A percentile compares a stretch with the other conserved stretches of the same genome.
Conservation (phyloP, 2,329 filamentous ascomycete genomes). For the Diaporthe citrichinensis region DNA sequence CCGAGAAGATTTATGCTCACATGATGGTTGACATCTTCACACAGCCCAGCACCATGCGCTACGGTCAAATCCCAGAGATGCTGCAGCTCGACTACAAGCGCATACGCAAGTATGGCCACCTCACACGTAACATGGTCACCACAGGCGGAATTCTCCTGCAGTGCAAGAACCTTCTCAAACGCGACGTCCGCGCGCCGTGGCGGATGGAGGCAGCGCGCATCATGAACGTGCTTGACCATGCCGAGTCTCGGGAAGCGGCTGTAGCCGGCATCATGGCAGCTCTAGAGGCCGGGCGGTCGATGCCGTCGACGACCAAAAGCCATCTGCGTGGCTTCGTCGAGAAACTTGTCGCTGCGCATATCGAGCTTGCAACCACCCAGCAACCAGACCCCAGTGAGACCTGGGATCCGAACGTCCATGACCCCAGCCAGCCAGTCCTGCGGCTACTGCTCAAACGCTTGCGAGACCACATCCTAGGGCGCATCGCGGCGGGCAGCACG, state of each 20-base stretch:
- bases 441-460: constrained; percentile 78
- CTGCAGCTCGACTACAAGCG: constrained; percentile 78
- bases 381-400: constrained; percentile 36
- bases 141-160: constrained; percentile 82
- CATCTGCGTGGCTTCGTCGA: constrained; percentile 71
- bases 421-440: constrained; percentile 70
- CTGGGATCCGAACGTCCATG: constrained; percentile 45
- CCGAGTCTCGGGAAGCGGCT: constrained; percentile 65
- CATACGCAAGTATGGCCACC: constrained; percentile 68
- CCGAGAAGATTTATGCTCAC: constrained; percentile 81
- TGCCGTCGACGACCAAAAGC: constrained; percentile 73
- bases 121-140: constrained; percentile 77
- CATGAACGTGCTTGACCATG: constrained; percentile 74
- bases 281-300: constrained; percentile 73
- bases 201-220: constrained; percentile 81
- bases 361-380: constrained; percentile 50
- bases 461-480: constrained; percentile 74
- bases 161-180: constrained; percentile 86
- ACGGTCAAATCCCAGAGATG: constrained; percentile 78
- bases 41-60: constrained; percentile 69
- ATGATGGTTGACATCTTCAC: constrained; percentile 83
- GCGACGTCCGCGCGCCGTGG: constrained; percentile 84
- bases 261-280: constrained; percentile 74
- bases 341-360: constrained; percentile 67
- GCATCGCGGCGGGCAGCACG: constrained; percentile 75